Conservation (phyloP, 148 eudicot genomes). For the Vaccinium corymbosum region DNA sequence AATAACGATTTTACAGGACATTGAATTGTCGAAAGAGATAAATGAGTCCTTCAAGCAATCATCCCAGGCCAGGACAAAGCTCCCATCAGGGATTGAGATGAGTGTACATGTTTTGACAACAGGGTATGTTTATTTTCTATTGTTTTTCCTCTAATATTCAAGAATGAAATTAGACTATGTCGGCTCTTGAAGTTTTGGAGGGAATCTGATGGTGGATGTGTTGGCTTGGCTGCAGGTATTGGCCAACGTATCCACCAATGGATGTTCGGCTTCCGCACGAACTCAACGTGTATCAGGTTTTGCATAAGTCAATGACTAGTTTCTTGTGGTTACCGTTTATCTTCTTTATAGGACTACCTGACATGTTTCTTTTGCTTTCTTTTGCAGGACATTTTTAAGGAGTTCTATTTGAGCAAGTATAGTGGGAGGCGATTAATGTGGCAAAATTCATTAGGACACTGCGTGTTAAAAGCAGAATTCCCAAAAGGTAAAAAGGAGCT, state of each 20-base stretch:
- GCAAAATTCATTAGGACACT: slow-evolving; percentile 96
- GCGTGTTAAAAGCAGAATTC: slow-evolving; percentile 88
- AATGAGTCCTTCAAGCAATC: slow-evolving; percentile 96
- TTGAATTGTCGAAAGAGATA: slow-evolving; percentile 93
- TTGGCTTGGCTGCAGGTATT: slow-evolving; percentile 60
- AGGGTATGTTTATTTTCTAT: slow-evolving; percentile 46
- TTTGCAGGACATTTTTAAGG: slow-evolving; percentile 88
- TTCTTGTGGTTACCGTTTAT: neutral
- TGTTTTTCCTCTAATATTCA: slow-evolving; percentile 3
- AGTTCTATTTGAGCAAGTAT: slow-evolving; percentile 88
- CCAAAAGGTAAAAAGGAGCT: slow-evolving; percentile 93
- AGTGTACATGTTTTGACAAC: slow-evolving; percentile 97
- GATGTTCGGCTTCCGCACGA: slow-evolving; percentile 95
- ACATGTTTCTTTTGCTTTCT: slow-evolving; percentile 13
- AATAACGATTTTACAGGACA: slow-evolving; percentile 53
- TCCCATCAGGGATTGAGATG: slow-evolving; percentile 97
- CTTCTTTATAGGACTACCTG: slow-evolving; percentile 6
- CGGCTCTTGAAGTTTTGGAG: neutral
- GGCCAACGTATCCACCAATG: slow-evolving; percentile 99
- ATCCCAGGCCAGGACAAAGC: slow-evolving; percentile 91
- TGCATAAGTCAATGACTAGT: slow-evolving; percentile 15
- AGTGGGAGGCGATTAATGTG: slow-evolving; percentile 98
- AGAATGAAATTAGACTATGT: neutral
- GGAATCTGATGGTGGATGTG: slow-evolving; percentile 6
- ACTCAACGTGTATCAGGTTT: slow-evolving; percentile 92